Percentiles rank a stretch among this genome's conserved stretches.
phyloP scores from a whole-genome alignment of 352 stramenopile genomes.

The Globisporangium lucens region DNA sequence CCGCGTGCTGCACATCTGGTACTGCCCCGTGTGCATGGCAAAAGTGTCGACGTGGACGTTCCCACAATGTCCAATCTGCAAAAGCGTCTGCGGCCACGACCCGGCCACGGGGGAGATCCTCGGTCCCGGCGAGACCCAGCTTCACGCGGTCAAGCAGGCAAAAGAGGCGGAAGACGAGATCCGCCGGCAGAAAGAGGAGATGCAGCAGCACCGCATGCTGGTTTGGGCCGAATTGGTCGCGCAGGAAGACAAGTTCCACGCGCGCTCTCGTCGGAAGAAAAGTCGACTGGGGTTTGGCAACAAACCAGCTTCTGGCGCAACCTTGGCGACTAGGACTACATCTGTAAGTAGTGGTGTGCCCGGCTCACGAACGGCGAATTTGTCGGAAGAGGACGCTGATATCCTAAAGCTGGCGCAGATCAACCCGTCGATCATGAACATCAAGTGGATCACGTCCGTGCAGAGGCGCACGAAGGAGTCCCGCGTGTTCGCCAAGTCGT shows the following conservation, averaged over 20 bases:
- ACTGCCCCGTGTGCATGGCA: slow-evolving; percentile 72
- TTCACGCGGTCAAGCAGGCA: slow-evolving; percentile 36
- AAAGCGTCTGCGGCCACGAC: slow-evolving; percentile 59
- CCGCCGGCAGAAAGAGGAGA: slow-evolving; percentile 46
- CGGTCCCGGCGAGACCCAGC: slow-evolving; percentile 54
- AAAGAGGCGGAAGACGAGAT: slow-evolving; percentile 47
- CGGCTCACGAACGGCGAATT: background rate
- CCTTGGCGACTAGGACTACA: background rate
- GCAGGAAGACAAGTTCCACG: slow-evolving; percentile 26
- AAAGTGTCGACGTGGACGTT: slow-evolving; percentile 70
- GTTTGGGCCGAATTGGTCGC: slow-evolving; percentile 47
- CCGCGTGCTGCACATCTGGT: slow-evolving; percentile 60
- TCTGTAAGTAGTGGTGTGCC: background rate
- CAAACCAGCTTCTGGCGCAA: too few relatives aligned
- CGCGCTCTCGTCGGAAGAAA: slow-evolving; percentile 27
- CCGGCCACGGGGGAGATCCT: slow-evolving; percentile 50
- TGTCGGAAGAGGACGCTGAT: slow-evolving; percentile 19
- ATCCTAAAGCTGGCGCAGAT: slow-evolving; percentile 18
- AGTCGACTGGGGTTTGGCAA: slow-evolving; percentile 36
- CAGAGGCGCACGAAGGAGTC: slow-evolving; percentile 29
- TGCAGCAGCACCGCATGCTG: slow-evolving; percentile 62
- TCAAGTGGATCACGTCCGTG: slow-evolving; percentile 59
- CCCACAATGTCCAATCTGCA: slow-evolving; percentile 58
- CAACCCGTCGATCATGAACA: slow-evolving; percentile 29
- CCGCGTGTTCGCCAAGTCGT: slow-evolving; percentile 56